Evolutionary conservation across 2,329 filamentous ascomycete genomes (phyloP).

Genomic region (Paracoccidioides brasiliensis): DNA sequence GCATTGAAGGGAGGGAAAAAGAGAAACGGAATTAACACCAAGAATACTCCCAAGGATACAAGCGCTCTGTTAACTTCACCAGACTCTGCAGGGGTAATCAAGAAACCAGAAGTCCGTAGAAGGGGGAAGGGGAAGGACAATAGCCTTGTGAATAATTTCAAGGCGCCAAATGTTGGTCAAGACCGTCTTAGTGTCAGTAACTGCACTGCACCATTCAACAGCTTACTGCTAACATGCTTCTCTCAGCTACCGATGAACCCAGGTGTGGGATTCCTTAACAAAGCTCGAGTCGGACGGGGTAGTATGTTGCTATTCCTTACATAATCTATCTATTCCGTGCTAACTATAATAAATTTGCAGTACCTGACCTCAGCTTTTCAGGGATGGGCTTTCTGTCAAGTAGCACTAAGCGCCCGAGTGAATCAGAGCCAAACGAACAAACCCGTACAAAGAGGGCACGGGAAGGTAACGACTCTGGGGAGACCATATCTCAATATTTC

Average conservation of each 20-base stretch:
- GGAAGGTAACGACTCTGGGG: not conserved
- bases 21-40: not conserved
- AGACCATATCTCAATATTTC: conserved; percentile 2
- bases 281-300: not conserved
- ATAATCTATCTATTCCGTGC: not conserved
- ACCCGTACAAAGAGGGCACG: not conserved
- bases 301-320: not conserved
- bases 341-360: conserved; percentile 2
- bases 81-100: not conserved
- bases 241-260: not conserved
- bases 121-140: conserved; percentile 15
- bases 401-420: not conserved
- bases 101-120: conserved; percentile 11
- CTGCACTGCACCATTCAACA: not conserved
- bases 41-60: not conserved
- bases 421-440: not conserved
- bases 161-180: conserved; percentile 40
- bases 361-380: conserved; percentile 14
- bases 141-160: conserved; percentile 43
- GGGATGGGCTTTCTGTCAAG: conserved; percentile 14
- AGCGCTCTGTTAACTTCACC: not conserved
- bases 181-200: conserved; percentile 40
- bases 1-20: not conserved
- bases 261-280: not conserved
- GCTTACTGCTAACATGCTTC: not conserved